phyloP scores from a whole-genome alignment of 2,329 filamentous ascomycete species.

The Trichoderma simmonsii region DNA sequence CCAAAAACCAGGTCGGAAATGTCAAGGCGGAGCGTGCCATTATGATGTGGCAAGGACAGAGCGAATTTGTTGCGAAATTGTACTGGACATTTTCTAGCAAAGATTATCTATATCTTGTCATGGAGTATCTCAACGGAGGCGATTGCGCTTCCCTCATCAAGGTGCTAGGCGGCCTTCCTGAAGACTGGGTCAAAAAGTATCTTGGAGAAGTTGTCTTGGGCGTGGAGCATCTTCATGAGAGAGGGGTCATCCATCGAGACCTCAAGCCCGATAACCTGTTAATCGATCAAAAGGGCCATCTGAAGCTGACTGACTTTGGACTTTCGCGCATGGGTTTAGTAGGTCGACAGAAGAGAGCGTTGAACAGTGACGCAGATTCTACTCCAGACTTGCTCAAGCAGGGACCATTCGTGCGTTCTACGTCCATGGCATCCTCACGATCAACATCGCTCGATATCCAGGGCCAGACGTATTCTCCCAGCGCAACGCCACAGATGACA shows the following conservation, averaged over 20 bases:
- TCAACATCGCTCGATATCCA: constrained; percentile 93
- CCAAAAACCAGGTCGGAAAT: constrained; percentile 98
- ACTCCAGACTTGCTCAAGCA: constrained; percentile 90
- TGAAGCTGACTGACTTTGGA: constrained; percentile 97
- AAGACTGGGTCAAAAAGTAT: constrained; percentile 98
- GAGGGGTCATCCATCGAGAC: constrained; percentile 94
- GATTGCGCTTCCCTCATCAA: constrained; percentile 97
- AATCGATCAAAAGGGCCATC: constrained; percentile 93
- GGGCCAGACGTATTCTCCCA: constrained; percentile 67
- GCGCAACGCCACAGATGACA: constrained; percentile 80
- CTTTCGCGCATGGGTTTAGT: constrained; percentile 96
- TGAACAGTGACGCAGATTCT: constrained; percentile 76
- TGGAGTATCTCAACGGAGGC: constrained; percentile 98
- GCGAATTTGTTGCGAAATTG: constrained; percentile 96
- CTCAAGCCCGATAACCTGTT: constrained; percentile 95
- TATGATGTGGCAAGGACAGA: constrained; percentile 99
- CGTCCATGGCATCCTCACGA: constrained; percentile 83
- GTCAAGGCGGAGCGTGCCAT: constrained; percentile 98
- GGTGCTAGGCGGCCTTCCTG: constrained; percentile 82
- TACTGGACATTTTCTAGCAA: constrained; percentile 99
- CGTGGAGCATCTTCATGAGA: constrained; percentile 89
- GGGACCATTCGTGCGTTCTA: constrained; percentile 81
- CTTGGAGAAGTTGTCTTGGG: constrained; percentile 95
- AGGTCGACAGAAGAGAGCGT: constrained; percentile 89
- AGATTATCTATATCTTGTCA: constrained; percentile 96